Evolutionary conservation across 331 rosid species (phyloP).

Genomic region (Ulmus americana): DNA sequence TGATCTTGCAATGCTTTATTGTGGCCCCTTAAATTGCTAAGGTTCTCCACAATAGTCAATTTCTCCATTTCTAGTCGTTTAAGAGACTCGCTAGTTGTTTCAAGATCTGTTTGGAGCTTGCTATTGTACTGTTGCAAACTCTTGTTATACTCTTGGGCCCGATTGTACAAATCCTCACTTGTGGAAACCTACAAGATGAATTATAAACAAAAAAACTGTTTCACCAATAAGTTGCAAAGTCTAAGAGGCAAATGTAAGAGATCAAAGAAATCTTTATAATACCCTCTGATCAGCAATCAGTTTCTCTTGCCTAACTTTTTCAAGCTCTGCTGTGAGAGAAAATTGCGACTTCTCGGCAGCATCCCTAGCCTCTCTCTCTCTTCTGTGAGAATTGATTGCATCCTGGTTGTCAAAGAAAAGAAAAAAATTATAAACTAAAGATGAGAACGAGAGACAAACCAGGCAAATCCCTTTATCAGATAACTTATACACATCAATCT

Average conservation of each 20-base stretch:
- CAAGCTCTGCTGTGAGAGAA: constrained; percentile 44
- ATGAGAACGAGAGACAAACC: constrained; percentile 1
- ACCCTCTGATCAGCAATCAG: constrained; percentile 50
- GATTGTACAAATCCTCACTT: constrained; percentile 64
- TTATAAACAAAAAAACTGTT: neutral
- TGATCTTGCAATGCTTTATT: constrained; percentile 73
- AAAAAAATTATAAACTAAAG: neutral
- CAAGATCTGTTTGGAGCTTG: constrained; percentile 61
- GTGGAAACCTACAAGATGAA: constrained; percentile 51
- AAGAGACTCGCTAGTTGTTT: constrained; percentile 52
- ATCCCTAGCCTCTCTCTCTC: constrained; percentile 55
- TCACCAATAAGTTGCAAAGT: too few species aligned
- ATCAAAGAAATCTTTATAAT: neutral
- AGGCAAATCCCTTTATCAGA: too few species aligned
- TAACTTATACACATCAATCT: too few species aligned
- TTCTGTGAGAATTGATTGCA: constrained; percentile 41
- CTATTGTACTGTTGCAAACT: constrained; percentile 75
- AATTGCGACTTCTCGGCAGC: constrained; percentile 43
- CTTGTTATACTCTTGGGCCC: constrained; percentile 78
- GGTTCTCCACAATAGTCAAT: constrained; percentile 63
- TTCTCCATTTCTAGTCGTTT: constrained; percentile 75
- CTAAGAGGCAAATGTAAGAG: neutral
- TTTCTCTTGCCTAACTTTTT: constrained; percentile 39
- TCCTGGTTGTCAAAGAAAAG: constrained; percentile 36
- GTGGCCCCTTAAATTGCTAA: constrained; percentile 64